These are phyloP conservation scores for Mycena latifolia DNA, from an alignment of 768 basidiomycete genomes.

Conservation along the genomic window DNA sequence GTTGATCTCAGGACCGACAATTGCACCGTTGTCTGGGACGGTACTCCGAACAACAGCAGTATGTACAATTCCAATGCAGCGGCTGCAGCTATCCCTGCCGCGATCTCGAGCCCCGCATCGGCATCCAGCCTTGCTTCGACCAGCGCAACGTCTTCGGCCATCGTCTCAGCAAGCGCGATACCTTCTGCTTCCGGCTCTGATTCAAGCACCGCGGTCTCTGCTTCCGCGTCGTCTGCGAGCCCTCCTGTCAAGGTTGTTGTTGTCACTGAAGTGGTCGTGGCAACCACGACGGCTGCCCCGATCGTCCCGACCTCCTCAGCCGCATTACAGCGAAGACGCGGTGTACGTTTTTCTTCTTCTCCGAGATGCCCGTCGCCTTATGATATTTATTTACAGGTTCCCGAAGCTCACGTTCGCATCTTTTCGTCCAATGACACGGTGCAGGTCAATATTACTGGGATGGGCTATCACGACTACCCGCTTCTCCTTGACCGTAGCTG, in stretches of 20 bases:
- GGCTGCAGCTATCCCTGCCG: conserved; percentile 19
- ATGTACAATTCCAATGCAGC: too few species aligned
- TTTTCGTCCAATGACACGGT: conserved; percentile 34
- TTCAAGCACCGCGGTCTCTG: neutral
- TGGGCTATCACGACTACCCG: conserved; percentile 48
- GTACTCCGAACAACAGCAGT: conserved; percentile 41
- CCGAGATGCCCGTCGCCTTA: neutral
- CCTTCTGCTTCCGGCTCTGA: conserved; percentile 18
- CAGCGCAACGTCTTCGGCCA: neutral
- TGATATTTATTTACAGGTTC: neutral
- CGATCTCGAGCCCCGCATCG: conserved; percentile 12
- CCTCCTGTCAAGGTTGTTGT: neutral
- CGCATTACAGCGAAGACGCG: neutral
- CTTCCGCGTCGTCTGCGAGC: conserved; percentile 19
- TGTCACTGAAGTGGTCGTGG: conserved; percentile 1
- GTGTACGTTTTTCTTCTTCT: conserved; percentile 1
- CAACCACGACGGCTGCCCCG: neutral
- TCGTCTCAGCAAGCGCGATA: conserved; percentile 11
- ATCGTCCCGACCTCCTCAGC: neutral
- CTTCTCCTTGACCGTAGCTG: conserved; percentile 62
- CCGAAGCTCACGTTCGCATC: conserved; percentile 35
- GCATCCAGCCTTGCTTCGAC: conserved; percentile 10
- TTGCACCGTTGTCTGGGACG: conserved; percentile 72
- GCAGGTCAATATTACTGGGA: conserved; percentile 47
- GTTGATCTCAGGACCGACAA: conserved; percentile 48